These are phyloP conservation scores for Cordyceps sp. DNA, from an alignment of 2,329 filamentous ascomycete species.

Conservation along the genomic window DNA sequence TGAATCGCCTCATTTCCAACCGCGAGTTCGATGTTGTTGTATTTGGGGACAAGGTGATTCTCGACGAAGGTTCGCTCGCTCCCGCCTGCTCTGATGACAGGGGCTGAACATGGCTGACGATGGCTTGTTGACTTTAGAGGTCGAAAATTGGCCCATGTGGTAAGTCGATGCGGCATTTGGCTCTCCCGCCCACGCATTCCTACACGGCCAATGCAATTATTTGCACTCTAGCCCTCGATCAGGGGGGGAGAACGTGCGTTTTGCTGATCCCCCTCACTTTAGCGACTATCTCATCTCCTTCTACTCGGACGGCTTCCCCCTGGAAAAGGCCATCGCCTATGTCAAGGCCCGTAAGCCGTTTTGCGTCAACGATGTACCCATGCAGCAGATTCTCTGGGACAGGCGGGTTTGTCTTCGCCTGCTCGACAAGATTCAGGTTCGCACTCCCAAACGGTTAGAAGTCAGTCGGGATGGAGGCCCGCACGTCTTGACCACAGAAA, in stretches of 20 bases:
- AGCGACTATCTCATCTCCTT: conserved; percentile 93
- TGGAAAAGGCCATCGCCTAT: conserved; percentile 95
- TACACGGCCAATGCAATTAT: background rate
- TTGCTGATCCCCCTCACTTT: conserved; percentile 1
- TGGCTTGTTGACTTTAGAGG: conserved; percentile 29
- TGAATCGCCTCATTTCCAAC: conserved; percentile 80
- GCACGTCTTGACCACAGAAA: conserved; percentile 56
- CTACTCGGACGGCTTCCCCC: conserved; percentile 91
- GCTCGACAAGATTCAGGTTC: conserved; percentile 76
- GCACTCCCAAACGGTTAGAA: conserved; percentile 75
- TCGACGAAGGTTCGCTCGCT: conserved; percentile 54
- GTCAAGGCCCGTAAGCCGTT: conserved; percentile 86
- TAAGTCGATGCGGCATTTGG: too few relatives aligned
- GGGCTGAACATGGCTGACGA: background rate
- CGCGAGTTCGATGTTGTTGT: conserved; percentile 93
- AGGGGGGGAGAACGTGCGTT: too few relatives aligned
- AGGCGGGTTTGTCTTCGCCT: conserved; percentile 76
- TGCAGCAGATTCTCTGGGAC: conserved; percentile 97
- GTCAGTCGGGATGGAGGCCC: conserved; percentile 90
- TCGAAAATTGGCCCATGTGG: conserved; percentile 93
- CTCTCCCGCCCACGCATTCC: background rate
- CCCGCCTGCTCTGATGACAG: too few relatives aligned
- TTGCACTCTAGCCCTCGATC: too few relatives aligned
- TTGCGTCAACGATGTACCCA: conserved; percentile 91
- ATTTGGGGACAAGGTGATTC: conserved; percentile 96